Evolutionary conservation across 2,329 filamentous ascomycete species (phyloP), one percentile per base, ranked within the genome.

Genomic region (Ambrosiella beaveri): DNA sequence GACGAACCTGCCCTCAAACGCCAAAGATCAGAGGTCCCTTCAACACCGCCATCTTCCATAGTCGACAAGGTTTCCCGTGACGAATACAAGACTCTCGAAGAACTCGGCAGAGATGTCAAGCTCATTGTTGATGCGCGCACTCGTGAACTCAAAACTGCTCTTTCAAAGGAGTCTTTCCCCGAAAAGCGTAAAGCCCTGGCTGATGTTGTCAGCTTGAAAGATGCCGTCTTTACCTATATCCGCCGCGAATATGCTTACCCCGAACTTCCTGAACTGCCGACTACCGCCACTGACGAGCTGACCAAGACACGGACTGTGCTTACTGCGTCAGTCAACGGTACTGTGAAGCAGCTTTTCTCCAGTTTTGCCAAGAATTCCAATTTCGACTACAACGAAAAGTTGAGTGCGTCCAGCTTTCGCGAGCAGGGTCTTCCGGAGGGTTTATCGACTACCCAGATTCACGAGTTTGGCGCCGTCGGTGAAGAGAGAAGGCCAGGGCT

Each of bases 341-440:
- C 84, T 1, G 81, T 82, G 51, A 78, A 86, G 40, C 86, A 91
- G 61, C 74, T 96, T 3, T 96, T 93, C 68, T 95, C 91, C 3
- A 95, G 90, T 68, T 73, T 95, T 54, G 86, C 71, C 7, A 52
- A 65, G 12, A 65, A 68, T 1, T 60, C 65, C 9, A 65, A 68
- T 27, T 61, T 61, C 27, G 59, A 61, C 45, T 53, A 58, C 37
- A 55, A 57, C 54, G 60, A 70, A 69, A 41, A 49, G 11, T 49
- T 65, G 41, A 65, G 69, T 41, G 65, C 51, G 63, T 36, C 49
- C 53, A 72, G 76, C 9, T 70, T 88, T 8, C 76, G 79, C 56
- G 84, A 88, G 65, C 74, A 77, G 41, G 77, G 74, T 17, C 72
- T 96, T 35, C 90, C 90, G 0, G 83, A 81, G 59, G 88, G 88